Evolutionary conservation across 1,284 basidiomycete species (phyloP), one percentile per base, ranked within the genome.

Genomic region (Porogramme epimiltina): DNA sequence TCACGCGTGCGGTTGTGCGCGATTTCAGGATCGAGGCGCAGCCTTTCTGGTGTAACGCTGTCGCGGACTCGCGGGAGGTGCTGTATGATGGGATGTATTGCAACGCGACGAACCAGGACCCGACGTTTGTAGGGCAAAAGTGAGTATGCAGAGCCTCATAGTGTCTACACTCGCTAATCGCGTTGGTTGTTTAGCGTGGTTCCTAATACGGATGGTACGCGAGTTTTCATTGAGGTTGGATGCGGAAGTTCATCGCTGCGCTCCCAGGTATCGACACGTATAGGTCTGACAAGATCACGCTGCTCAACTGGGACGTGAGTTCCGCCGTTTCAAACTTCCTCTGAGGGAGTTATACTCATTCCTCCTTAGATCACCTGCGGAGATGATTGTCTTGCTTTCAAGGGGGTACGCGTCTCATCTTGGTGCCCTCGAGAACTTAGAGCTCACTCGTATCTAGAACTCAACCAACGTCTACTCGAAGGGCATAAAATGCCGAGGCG

Each of bases 41-140:
- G 42, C 84, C 84, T 11, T 87, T 87, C 66, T 88, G 82, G 84
- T 81, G 82, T 55, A 83, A 84, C 56, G 71, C 80, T 1, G 75
- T 84, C 10, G 79, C 80, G 9, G 74, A 84, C 42, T 81, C 78
- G 15, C 65, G 63, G 28, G 70, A 81, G 47, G 72, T 88, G 2
- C 61, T 79, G 20, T 84, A 85, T 60, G 81, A 84, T 59, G 81
- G 80, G 13, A 84, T 84, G 78, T 68, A 68, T 10, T 76, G 84
- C 64, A 86, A 87, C 63, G 84, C 83, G 16, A 84, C 82, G 11
- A 85, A 84, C 59, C 69, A 73, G 42, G 79, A 87, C 65, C 75
- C 80, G 2, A 59, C 62, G 49, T 76, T 70, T 55, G 63, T 60
- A 28, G 78, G 78, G 2, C 64, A 75, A 54, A 83, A 84, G 80